Percentiles rank a stretch among this genome's conserved stretches.
Evolutionary conservation across 2,329 filamentous ascomycete genomes (phyloP).

Genomic region (Cordyceps tenuipes): DNA sequence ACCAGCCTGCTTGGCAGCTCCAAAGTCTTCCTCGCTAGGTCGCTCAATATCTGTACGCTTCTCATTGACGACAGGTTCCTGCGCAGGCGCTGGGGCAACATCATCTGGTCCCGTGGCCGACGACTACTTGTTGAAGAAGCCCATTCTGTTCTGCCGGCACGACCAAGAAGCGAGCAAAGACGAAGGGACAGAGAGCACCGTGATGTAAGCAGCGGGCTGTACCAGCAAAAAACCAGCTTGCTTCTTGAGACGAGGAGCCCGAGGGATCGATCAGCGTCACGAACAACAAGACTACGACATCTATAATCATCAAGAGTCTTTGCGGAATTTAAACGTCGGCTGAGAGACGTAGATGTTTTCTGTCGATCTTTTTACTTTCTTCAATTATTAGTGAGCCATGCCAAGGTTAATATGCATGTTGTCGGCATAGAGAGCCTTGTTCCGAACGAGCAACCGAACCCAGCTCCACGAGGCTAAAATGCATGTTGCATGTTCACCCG

Average conservation of each 20-base stretch:
- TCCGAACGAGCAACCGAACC: conserved; percentile 15
- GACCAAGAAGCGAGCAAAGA: background rate
- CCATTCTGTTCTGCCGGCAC: background rate
- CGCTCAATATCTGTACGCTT: conserved; percentile 10
- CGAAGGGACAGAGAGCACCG: background rate
- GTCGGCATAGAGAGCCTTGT: background rate
- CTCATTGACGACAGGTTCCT: conserved; percentile 5
- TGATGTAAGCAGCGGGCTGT: background rate
- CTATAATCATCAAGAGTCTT: background rate
- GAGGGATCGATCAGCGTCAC: background rate
- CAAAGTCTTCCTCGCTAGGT: conserved; percentile 24
- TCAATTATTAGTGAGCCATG: background rate
- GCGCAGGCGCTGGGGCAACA: background rate
- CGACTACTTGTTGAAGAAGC: background rate
- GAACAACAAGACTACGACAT: background rate
- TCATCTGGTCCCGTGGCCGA: conserved; percentile 18
- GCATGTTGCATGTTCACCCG: background rate
- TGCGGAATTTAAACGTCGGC: background rate
- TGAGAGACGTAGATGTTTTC: background rate
- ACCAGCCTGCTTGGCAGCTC: conserved; percentile 35
- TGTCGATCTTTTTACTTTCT: background rate
- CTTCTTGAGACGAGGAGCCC: background rate
- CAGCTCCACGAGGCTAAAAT: conserved; percentile 19
- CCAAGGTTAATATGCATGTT: background rate
- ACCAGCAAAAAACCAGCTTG: background rate